Evolutionary conservation across 2,329 filamentous ascomycete genomes (phyloP).

Genomic region (Orbilia quercus): DNA sequence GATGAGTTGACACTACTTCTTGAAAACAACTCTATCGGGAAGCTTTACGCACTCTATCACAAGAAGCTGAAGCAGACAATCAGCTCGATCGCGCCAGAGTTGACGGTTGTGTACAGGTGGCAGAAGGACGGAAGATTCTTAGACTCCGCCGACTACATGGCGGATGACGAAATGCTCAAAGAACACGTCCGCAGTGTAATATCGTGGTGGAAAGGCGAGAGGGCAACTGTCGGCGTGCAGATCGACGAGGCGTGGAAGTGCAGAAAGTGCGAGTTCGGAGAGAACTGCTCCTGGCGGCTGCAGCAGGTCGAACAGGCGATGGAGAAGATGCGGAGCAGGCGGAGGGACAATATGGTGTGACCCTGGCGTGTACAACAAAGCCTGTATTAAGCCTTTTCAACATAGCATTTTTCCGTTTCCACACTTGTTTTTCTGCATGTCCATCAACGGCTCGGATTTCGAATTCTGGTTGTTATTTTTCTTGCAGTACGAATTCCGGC

Average conservation of each 20-base stretch:
- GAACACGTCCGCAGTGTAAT: conserved; percentile 76
- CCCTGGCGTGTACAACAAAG: conserved; percentile 6
- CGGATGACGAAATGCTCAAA: conserved; percentile 73
- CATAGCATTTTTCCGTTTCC: not conserved
- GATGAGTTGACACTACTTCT: conserved; percentile 66
- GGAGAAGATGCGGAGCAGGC: conserved; percentile 62
- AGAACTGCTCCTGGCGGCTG: conserved; percentile 80
- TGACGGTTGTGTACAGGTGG: conserved; percentile 69
- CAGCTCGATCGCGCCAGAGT: conserved; percentile 69
- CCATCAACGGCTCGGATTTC: not conserved
- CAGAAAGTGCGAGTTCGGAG: conserved; percentile 80
- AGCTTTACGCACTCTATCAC: conserved; percentile 70
- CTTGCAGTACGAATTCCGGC: not conserved
- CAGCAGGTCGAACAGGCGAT: conserved; percentile 72
- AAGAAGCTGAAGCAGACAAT: conserved; percentile 69
- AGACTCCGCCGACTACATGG: conserved; percentile 72
- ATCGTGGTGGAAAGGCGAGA: conserved; percentile 86
- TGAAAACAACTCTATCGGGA: conserved; percentile 70
- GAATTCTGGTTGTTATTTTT: too few relatives aligned
- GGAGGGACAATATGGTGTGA: conserved; percentile 14
- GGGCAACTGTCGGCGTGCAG: conserved; percentile 77
- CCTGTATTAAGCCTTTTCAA: conserved; percentile 7
- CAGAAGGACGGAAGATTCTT: conserved; percentile 67
- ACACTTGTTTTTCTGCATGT: not conserved
- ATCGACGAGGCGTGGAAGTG: conserved; percentile 92